Evolutionary conservation across 2,329 filamentous ascomycete genomes (phyloP).

Genomic region (Xylariaceae sp.): DNA sequence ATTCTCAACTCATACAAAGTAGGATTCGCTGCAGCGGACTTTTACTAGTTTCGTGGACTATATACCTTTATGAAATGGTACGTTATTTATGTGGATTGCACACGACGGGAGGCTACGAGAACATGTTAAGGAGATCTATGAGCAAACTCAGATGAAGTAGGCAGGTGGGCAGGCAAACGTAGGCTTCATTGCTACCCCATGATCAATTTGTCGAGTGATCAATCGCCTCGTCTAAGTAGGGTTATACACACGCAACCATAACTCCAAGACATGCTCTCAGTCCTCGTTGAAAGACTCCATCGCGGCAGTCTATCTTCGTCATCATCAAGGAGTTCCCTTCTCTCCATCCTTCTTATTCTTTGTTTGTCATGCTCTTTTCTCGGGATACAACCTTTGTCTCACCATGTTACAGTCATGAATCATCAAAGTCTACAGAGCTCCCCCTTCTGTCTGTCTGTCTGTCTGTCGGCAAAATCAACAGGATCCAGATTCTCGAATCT

Average conservation of each 20-base stretch:
- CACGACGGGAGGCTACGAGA: too few species aligned
- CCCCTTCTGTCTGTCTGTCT: too few species aligned
- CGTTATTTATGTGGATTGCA: too few species aligned
- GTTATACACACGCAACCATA: constrained; percentile 1
- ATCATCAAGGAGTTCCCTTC: background rate
- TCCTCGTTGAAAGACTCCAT: background rate
- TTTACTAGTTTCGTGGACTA: too few species aligned
- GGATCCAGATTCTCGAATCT: background rate
- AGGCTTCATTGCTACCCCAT: background rate
- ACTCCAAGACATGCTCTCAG: background rate
- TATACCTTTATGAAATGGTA: too few species aligned
- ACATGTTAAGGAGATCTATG: too few species aligned
- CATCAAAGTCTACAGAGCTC: background rate
- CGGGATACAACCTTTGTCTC: background rate
- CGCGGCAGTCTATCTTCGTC: background rate
- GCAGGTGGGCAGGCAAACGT: too few species aligned
- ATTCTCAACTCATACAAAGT: too few species aligned
- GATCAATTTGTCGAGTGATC: background rate
- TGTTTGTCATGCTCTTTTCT: background rate
- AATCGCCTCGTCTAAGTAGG: constrained; percentile 1
- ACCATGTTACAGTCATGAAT: constrained; percentile 1
- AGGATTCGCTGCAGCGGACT: too few species aligned
- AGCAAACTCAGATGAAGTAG: too few species aligned
- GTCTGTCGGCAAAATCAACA: background rate
- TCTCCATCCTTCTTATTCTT: background rate